Percentiles rank a stretch among this genome's conserved stretches.
Conservation (phyloP, 2,329 filamentous ascomycete genomes). For the Trichoderma sp. region DNA sequence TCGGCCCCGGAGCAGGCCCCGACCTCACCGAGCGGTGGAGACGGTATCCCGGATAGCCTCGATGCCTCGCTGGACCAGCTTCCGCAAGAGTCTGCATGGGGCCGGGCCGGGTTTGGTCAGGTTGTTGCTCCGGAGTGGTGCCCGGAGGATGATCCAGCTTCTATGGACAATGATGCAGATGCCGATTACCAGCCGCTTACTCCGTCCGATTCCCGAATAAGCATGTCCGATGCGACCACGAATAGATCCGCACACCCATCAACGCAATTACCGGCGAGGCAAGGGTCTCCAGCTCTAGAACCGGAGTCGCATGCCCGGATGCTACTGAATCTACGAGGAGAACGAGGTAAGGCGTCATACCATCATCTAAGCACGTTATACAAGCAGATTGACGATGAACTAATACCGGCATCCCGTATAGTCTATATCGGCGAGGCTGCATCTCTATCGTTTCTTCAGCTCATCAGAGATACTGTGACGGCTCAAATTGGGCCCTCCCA, state of each 20-base stretch:
- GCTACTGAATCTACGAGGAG: slow-evolving; percentile 51
- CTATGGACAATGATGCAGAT: not conserved
- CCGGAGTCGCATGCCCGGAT: slow-evolving; percentile 37
- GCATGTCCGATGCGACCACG: slow-evolving; percentile 21
- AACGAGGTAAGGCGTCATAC: slow-evolving; percentile 43
- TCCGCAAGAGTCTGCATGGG: slow-evolving; percentile 2
- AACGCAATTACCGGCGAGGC: not conserved
- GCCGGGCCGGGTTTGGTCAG: not conserved
- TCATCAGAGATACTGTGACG: slow-evolving; percentile 46
- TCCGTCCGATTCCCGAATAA: slow-evolving; percentile 31
- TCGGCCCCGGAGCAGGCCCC: not conserved
- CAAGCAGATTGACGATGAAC: not conserved
- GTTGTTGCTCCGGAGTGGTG: slow-evolving; percentile 1
- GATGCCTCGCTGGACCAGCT: not conserved
- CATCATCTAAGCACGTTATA: not conserved
- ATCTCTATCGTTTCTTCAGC: slow-evolving; percentile 54
- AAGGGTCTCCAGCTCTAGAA: slow-evolving; percentile 1
- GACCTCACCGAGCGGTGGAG: slow-evolving; percentile 6
- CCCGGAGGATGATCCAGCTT: not conserved
- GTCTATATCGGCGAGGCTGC: slow-evolving; percentile 51
- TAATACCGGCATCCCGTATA: slow-evolving; percentile 23
- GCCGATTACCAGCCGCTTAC: slow-evolving; percentile 27
- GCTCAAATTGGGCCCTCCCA: slow-evolving; percentile 52
- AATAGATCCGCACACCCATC: slow-evolving; percentile 21
- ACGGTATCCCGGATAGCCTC: not conserved